Percentiles rank a stretch among this genome's conserved stretches.
These are phyloP conservation scores for Casuarina cunninghamiana DNA, from an alignment of 306 rosid genomes.

Conservation along the genomic window DNA sequence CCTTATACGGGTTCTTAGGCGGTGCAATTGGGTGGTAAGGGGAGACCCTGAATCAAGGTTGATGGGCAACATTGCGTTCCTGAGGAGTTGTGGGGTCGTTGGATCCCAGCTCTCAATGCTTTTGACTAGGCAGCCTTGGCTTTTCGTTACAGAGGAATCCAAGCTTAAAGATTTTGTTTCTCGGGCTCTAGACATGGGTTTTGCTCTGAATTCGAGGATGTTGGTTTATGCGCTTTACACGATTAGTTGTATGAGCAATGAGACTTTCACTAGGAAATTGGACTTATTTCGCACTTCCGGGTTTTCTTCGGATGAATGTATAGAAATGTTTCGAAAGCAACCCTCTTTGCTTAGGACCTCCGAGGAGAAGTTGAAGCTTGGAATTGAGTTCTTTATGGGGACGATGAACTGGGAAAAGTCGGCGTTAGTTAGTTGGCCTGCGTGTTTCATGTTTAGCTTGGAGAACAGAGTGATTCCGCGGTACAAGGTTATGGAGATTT, in stretches of 20 bases:
- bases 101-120: not conserved
- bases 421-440: constrained; percentile 29
- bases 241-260: constrained; percentile 28
- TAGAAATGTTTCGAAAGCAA: too few species aligned
- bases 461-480: constrained; percentile 39
- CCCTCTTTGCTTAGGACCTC: constrained; percentile 49
- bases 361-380: constrained; percentile 41
- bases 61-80: constrained; percentile 32
- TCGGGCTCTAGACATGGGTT: constrained; percentile 43
- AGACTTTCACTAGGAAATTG: constrained; percentile 39
- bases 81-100: constrained; percentile 1
- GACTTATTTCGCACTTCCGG: constrained; percentile 22
- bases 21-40: constrained; percentile 27
- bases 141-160: constrained; percentile 36
- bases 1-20: constrained; percentile 24
- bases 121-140: constrained; percentile 36
- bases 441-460: constrained; percentile 45
- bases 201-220: constrained; percentile 43
- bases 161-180: constrained; percentile 34
- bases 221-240: constrained; percentile 46
- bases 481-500: too few species aligned
- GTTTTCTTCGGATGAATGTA: too few species aligned
- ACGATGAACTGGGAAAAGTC: constrained; percentile 38
- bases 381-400: constrained; percentile 49
- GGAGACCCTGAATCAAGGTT: constrained; percentile 16